These are phyloP conservation scores for Oryza nivara DNA, from an alignment of 176 grass and related monocot genomes.

Conservation along the genomic window DNA sequence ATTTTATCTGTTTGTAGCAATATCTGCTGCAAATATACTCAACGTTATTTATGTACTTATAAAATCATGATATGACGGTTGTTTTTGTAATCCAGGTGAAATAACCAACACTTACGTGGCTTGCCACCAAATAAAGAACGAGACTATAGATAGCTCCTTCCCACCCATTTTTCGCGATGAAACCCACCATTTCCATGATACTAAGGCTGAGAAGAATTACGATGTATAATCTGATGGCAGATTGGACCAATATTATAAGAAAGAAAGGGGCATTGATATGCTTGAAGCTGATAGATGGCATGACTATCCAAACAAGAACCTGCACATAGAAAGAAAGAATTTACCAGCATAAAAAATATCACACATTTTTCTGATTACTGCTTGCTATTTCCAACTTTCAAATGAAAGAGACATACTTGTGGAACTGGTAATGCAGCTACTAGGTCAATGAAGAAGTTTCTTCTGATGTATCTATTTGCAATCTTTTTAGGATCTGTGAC, in stretches of 20 bases:
- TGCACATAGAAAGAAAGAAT: slow-evolving; percentile 25
- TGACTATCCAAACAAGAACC: slow-evolving; percentile 31
- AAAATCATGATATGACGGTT: background rate
- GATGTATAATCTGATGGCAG: slow-evolving; percentile 34
- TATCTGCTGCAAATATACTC: background rate
- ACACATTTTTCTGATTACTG: background rate
- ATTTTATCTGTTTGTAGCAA: background rate
- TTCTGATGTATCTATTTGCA: slow-evolving; percentile 53
- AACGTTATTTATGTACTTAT: background rate
- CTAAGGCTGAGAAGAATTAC: slow-evolving; percentile 35
- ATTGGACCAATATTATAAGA: slow-evolving; percentile 48
- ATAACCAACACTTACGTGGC: slow-evolving; percentile 34
- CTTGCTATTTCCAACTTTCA: background rate
- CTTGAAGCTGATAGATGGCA: slow-evolving; percentile 39
- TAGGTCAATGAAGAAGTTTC: slow-evolving; percentile 50
- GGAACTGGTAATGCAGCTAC: slow-evolving; percentile 54
- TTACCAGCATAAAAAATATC: too few relatives aligned
- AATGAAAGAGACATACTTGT: slow-evolving; percentile 32
- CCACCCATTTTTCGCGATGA: slow-evolving; percentile 47
- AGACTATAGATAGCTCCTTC: slow-evolving; percentile 47
- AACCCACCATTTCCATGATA: slow-evolving; percentile 42
- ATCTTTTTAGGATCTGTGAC: slow-evolving; percentile 42
- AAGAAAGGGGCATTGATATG: slow-evolving; percentile 21
- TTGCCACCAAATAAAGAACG: slow-evolving; percentile 48
- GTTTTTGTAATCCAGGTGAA: background rate